These are phyloP conservation scores for Lactifluus hygrophoroides DNA, from an alignment of 768 basidiomycete genomes.

Conservation along the genomic window DNA sequence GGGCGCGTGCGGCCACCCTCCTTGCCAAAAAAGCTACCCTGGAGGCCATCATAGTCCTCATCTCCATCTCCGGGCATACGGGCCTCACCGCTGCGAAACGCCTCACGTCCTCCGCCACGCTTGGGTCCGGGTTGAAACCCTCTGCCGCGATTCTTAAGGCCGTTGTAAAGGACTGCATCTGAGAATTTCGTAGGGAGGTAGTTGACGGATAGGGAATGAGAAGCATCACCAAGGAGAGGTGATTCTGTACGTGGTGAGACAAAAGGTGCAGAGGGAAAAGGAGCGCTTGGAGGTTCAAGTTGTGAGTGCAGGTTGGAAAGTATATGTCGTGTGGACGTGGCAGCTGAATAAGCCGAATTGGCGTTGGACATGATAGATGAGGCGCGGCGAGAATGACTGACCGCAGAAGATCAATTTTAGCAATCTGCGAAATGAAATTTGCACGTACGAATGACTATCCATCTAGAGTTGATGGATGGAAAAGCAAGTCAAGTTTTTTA, in stretches of 20 bases:
- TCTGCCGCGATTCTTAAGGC: constrained; percentile 35
- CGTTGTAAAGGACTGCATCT: constrained; percentile 32
- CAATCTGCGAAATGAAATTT: too few relatives aligned
- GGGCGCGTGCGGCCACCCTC: constrained; percentile 34
- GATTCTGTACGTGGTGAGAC: constrained; percentile 23
- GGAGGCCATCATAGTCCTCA: constrained; percentile 33
- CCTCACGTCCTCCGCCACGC: constrained; percentile 63
- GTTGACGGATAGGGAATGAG: constrained; percentile 49
- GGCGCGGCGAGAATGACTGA: constrained; percentile 11
- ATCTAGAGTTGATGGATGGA: constrained; percentile 1
- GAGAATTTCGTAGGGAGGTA: constrained; percentile 76
- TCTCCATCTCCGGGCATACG: constrained; percentile 33
- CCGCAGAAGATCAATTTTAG: neutral
- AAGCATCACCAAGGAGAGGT: constrained; percentile 21
- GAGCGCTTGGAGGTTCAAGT: constrained; percentile 35
- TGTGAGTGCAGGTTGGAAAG: constrained; percentile 30
- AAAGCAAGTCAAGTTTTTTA: neutral
- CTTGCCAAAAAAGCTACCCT: constrained; percentile 32
- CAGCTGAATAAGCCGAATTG: constrained; percentile 37
- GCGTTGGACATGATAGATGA: constrained; percentile 32
- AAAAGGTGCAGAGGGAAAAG: constrained; percentile 29
- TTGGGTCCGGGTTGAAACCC: constrained; percentile 37
- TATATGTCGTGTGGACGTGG: constrained; percentile 43
- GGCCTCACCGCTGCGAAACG: constrained; percentile 33
- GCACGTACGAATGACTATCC: constrained; percentile 15